A percentile compares a stretch with the other conserved stretches of the same genome.
Conservation (phyloP, 257 asterid species). For the Nyctanthes arbortristis region DNA sequence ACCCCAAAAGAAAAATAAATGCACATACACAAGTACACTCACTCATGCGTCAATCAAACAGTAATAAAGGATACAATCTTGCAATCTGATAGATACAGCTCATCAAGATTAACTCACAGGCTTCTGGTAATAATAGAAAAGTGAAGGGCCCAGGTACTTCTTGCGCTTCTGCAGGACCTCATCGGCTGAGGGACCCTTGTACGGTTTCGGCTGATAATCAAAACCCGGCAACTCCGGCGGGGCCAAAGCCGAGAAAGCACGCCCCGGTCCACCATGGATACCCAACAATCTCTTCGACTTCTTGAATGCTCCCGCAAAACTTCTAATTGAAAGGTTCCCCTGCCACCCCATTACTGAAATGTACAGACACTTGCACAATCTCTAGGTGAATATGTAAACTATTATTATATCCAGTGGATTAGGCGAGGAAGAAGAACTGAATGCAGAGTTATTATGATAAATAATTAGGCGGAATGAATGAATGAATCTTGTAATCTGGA, state of each 20-base stretch:
- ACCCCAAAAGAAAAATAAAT: not conserved
- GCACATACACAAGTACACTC: not conserved
- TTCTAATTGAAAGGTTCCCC: constrained; percentile 31
- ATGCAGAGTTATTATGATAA: too few species aligned
- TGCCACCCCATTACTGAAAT: constrained; percentile 35
- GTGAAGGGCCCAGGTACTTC: constrained; percentile 79
- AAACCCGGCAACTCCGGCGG: constrained; percentile 73
- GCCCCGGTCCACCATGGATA: constrained; percentile 22
- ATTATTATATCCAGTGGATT: too few species aligned
- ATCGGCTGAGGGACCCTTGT: constrained; percentile 76
- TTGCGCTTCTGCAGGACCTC: constrained; percentile 76
- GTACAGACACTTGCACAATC: not conserved
- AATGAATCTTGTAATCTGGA: too few species aligned
- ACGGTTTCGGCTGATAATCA: constrained; percentile 71
- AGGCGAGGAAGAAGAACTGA: too few species aligned
- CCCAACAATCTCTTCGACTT: constrained; percentile 24
- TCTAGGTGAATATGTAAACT: too few species aligned
- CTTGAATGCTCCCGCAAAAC: constrained; percentile 11
- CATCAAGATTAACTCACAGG: constrained; percentile 65
- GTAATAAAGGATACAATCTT: too few species aligned
- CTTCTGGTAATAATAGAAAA: constrained; percentile 77
- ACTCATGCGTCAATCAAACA: too few species aligned
- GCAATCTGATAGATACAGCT: too few species aligned
- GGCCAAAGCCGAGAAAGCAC: constrained; percentile 39
- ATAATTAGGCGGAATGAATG: too few species aligned